Evolutionary conservation across 345 rosid genomes (phyloP), one percentile per base, ranked within the genome.

Genomic region (Acer yangbiense): DNA sequence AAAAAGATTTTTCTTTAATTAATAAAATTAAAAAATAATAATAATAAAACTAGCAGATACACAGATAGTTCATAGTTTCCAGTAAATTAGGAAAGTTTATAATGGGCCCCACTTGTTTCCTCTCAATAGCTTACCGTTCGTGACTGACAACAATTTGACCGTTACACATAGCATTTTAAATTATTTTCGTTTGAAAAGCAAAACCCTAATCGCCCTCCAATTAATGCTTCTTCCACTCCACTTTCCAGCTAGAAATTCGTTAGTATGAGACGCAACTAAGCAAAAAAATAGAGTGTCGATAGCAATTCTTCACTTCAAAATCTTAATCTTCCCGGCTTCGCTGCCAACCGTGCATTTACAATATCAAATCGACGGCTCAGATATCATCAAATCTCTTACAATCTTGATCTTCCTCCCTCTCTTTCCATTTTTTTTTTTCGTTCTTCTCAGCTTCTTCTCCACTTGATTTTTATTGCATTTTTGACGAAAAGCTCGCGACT

Each of bases 111-210:
- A 74, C 73, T 57, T 27, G 25, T 46, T 44, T 62, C 39, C 4
- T 65, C 66, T 78, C 55, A 13, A 63, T 72, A 63, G 61, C 78
- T 68, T 69, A 83, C 87, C 87, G 84, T 70, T 85, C 76, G 72
- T n/a, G 66, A 29, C 85, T 78, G 83, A 76, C 89, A 76, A 68
- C 12, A 39, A 82, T 80, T 68, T 82, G 91, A 90, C 93, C 95
- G 97, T 92, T 90, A 78, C 82, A 82, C 82, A 7, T 32, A 75
- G 65, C 21, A 20, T 72, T 85, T 69, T 20, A 78, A 85, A 85
- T 21, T 16, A 3, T 65, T 66, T 70, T 44, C 35, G 10, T 77
- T 79, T 82, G 57, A 68, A 61, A 63, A 80, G 2, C 1, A 54
- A 41, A 32, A 9, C 66, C 6, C 82, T 75, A 63, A 12, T 16